Evolutionary conservation across 2,329 filamentous ascomycete genomes (phyloP), one percentile per base, ranked within the genome.

Genomic region (Scortechinia acanthostroma): DNA sequence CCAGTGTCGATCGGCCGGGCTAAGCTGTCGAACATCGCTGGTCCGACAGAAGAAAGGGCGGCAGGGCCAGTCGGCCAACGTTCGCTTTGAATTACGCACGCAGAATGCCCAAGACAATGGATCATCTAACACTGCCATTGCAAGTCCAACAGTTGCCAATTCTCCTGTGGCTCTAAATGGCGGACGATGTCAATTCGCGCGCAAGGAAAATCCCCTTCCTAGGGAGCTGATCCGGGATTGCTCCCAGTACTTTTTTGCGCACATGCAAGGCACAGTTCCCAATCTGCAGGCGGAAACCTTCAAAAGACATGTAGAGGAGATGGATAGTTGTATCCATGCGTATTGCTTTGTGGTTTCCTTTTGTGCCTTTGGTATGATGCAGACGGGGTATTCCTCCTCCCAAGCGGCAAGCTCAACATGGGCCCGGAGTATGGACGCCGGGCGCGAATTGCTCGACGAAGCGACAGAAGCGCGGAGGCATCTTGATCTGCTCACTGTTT

Each of bases 11-110:
- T 76, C 81, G 4, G 80, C 83, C 4, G 74, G 80, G 55, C 69
- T 88, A 16, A 70, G 74, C 13, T 88, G 84, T 69, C 87, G 83
- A 22, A 88, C 87, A 71, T 82, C 86, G 65, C 80, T 82, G 23
- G 79, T 87, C 25, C 83, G 83, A 2, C 83, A 86, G 64, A 88
- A 87, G 66, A 88, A 88, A 60, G 84, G 84, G 1, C 84, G 83
- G 37, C 87, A 87, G 63, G 83, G 84, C 51, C 85, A 80, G 22
- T 70, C 83, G 49, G 85, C 85, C 43, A 88, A 87, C 61, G 82
- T 88, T 47, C 85, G 88, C 60, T 86, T 81, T 56, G 83, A 88
- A 56, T 61, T 88, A 83, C 57, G 80, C 77, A 16, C 82, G 76
- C 48, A 71, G 83, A 19, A 76, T 76, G 1, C 73, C 73, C 51